Evolutionary conservation across 2,329 filamentous ascomycete species (phyloP), one percentile per base, ranked within the genome.

Genomic region (Graphilbum sp.): DNA sequence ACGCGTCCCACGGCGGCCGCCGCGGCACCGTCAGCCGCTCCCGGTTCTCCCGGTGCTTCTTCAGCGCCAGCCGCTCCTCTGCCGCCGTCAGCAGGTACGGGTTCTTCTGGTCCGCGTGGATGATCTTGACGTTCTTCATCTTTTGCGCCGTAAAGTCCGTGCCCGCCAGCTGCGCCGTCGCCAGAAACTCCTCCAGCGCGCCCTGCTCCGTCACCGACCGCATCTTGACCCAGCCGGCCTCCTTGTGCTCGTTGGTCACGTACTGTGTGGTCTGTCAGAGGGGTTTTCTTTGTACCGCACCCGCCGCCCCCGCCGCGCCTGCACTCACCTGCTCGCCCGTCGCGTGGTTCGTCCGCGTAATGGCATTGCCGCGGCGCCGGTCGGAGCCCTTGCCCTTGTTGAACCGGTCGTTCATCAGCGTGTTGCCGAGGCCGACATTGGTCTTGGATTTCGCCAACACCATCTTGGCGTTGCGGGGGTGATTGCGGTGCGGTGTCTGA

Each of bases 141-240:
- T 96, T 96, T 66, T 96, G 87, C 21, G 90, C 92, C 1, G 88
- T 96, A 59, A 98, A 98, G 56, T 98, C 90, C 47, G 90, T 98
- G 47, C 86, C 88, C n/a, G 90, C 90, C 49, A 98, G 66, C 62
- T 96, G 87, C 45, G 90, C 92, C 2, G 90, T 98, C 41, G 81
- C 83, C 46, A 98, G 66, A 58, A 98, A 98, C 59, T 98, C 90
- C 58, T 98, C 90, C 44, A 98, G 75, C 33, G 87, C 87, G 48
- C 80, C 87, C 61, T 98, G 90, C 65, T 98, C 85, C 5, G 90
- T 98, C 49, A 98, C 83, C 57, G 85, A 94, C 64, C 88, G 85
- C 90, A 98, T 96, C 68, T 96, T 98, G 54, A 96, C 85, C 86
- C 87, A 98, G 49, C 84, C 72, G 27, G 88, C 90, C 63, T 96